These are phyloP conservation scores for Hippophae rhamnoides DNA, from an alignment of 306 rosid genomes.

Conservation along the genomic window DNA sequence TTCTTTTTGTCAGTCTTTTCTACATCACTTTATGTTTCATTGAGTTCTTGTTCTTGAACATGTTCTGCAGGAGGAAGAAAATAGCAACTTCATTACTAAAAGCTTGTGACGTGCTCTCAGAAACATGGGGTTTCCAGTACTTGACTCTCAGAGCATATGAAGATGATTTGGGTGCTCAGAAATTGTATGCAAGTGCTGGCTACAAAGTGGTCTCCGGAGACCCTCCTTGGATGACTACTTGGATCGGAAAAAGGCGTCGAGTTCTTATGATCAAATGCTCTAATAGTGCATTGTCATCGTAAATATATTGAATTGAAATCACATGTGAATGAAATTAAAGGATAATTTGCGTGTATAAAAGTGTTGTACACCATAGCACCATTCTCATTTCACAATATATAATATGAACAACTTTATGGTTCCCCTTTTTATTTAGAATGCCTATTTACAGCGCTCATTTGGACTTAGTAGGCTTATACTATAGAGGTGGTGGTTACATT, in stretches of 20 bases:
- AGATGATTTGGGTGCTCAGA: constrained; percentile 72
- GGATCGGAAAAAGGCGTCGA: constrained; percentile 83
- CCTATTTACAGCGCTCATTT: constrained; percentile 54
- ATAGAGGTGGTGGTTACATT: constrained; percentile 28
- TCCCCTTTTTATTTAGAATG: constrained; percentile 44
- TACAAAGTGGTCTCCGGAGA: constrained; percentile 53
- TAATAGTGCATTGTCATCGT: neutral
- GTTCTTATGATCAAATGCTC: constrained; percentile 60
- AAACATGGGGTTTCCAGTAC: constrained; percentile 57
- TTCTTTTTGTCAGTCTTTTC: neutral
- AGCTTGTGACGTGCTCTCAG: constrained; percentile 54
- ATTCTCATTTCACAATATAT: constrained; percentile 16
- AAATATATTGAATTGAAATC: too few relatives aligned
- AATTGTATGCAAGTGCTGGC: constrained; percentile 66
- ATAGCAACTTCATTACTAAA: constrained; percentile 51
- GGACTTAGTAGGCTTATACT: constrained; percentile 10
- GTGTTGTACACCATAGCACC: too few relatives aligned
- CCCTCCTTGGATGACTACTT: constrained; percentile 68
- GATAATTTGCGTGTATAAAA: too few relatives aligned
- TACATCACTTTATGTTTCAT: neutral
- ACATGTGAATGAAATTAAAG: too few relatives aligned
- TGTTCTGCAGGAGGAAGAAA: constrained; percentile 63
- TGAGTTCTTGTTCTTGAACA: neutral
- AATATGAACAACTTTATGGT: constrained; percentile 26
- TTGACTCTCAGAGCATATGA: constrained; percentile 75